These are phyloP conservation scores for Fomitopsis palustris DNA, from an alignment of 1,284 basidiomycete species.

Conservation along the genomic window DNA sequence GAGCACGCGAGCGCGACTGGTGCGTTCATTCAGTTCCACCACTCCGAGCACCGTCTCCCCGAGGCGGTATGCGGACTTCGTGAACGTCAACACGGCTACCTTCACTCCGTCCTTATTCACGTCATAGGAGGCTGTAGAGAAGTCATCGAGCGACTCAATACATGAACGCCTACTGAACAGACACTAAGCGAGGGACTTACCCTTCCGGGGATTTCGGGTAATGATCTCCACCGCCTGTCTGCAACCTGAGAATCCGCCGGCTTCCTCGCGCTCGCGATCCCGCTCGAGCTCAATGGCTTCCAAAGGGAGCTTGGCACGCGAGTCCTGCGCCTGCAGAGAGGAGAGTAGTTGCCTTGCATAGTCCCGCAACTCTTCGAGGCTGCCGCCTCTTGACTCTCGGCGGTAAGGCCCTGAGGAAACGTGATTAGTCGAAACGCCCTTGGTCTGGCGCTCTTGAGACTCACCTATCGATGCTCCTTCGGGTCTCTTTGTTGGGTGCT, in stretches of 20 bases:
- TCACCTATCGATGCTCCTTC: background rate
- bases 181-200: conserved; percentile 36
- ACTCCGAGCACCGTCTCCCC: conserved; percentile 88
- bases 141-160: conserved; percentile 2
- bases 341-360: conserved; percentile 42
- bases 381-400: conserved; percentile 10
- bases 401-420: background rate
- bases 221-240: conserved; percentile 89
- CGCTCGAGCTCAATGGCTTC: conserved; percentile 24
- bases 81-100: conserved; percentile 87
- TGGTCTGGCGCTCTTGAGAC: background rate
- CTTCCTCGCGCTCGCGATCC: conserved; percentile 31
- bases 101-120: conserved; percentile 87
- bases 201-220: conserved; percentile 84
- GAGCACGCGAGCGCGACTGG: conserved; percentile 59
- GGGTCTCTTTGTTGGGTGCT: background rate
- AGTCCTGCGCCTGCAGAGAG: conserved; percentile 36
- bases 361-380: conserved; percentile 30
- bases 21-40: conserved; percentile 77
- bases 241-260: conserved; percentile 63
- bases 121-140: conserved; percentile 79
- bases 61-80: conserved; percentile 84
- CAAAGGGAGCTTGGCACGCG: conserved; percentile 28
- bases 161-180: background rate
- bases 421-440: background rate